These are phyloP conservation scores for Thymus mandschuricus DNA, from an alignment of 257 asterid genomes.

Conservation along the genomic window DNA sequence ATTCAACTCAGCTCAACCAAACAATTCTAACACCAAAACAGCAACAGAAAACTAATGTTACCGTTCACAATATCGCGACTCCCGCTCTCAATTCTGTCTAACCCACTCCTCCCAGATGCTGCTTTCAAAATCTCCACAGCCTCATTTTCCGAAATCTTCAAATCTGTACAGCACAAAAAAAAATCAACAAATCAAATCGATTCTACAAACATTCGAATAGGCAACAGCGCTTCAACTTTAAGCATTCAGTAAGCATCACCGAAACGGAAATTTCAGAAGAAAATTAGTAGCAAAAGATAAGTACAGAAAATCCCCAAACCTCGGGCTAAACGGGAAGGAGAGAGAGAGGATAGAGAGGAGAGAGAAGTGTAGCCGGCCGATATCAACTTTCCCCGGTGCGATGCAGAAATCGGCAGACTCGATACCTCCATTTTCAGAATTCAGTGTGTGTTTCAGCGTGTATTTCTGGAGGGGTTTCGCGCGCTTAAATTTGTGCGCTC, in stretches of 20 bases:
- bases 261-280: not conserved
- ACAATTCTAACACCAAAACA: conserved; percentile 14
- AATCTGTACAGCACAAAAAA: conserved; percentile 41
- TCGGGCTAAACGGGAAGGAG: conserved; percentile 55
- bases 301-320: conserved; percentile 32
- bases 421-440: conserved; percentile 62
- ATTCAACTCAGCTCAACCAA: conserved; percentile 8
- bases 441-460: conserved; percentile 24
- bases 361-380: conserved; percentile 77
- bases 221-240: not conserved
- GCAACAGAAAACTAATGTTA: conserved; percentile 28
- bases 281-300: not conserved
- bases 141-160: conserved; percentile 72
- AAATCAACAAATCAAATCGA: not conserved
- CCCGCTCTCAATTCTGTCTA: conserved; percentile 47
- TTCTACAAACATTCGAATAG: not conserved
- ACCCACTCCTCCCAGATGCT: conserved; percentile 58
- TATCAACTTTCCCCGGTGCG: conserved; percentile 73
- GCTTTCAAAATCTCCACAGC: conserved; percentile 60
- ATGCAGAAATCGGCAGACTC: conserved; percentile 74
- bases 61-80: conserved; percentile 62
- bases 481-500: conserved; percentile 27
- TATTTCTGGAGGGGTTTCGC: conserved; percentile 26
- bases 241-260: not conserved
- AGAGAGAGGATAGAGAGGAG: conserved; percentile 57